Percentiles rank a stretch among this genome's conserved stretches.
phyloP scores from a whole-genome alignment of 257 asterid genomes.

The Dorcoceras hygrometricum region DNA sequence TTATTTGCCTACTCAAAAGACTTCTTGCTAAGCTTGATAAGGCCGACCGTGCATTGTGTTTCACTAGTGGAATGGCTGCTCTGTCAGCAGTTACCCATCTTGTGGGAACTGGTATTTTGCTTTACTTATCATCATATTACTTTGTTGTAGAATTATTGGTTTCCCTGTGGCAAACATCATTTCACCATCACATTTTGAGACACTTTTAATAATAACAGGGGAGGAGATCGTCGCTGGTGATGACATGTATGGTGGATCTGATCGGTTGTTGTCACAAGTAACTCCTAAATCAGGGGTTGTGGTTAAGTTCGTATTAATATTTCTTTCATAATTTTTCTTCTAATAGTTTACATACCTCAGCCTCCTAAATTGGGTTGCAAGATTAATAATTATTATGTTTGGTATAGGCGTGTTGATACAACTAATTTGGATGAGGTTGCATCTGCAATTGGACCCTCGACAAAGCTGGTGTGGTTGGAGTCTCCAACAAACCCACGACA shows the following conservation, averaged over 20 bases:
- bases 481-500: constrained; percentile 98
- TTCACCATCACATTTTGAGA: neutral
- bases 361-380: constrained; percentile 3
- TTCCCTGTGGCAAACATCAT: neutral
- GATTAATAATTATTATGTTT: constrained; percentile 17
- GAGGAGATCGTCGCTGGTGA: constrained; percentile 91
- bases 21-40: constrained; percentile 89
- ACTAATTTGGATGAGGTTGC: constrained; percentile 73
- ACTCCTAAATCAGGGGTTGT: constrained; percentile 73
- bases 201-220: constrained; percentile 39
- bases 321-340: constrained; percentile 11
- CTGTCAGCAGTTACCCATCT: constrained; percentile 87
- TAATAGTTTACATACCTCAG: neutral
- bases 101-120: constrained; percentile 55
- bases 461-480: constrained; percentile 97
- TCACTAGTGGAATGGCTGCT: constrained; percentile 99
- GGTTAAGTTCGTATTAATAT: constrained; percentile 59
- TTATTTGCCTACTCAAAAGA: constrained; percentile 39
- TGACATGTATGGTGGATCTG: constrained; percentile 98
- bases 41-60: constrained; percentile 87
- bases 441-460: constrained; percentile 56
- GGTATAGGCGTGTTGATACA: constrained; percentile 78
- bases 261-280: constrained; percentile 77
- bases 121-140: constrained; percentile 2
- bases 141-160: neutral